phyloP scores from a whole-genome alignment of 139 green algal species.

The Pleodorina starrii region DNA sequence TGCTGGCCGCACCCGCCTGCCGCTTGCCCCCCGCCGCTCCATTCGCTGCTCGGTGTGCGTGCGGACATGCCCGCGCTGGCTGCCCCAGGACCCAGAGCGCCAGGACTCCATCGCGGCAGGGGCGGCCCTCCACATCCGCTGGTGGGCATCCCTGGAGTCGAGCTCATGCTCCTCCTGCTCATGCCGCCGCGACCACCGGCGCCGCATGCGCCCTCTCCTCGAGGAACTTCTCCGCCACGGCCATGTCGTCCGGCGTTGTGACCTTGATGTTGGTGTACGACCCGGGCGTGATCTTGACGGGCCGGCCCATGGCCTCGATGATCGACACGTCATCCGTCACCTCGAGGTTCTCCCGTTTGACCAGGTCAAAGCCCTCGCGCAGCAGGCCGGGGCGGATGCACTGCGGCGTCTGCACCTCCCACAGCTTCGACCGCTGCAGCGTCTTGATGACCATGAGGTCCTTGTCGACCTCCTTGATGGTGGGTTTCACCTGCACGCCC shows the following conservation, averaged over 20 bases:
- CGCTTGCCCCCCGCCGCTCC: too few species aligned
- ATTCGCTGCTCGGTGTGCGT: too few species aligned
- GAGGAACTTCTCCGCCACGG: constrained; percentile 87
- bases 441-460: constrained; percentile 88
- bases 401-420: constrained; percentile 98
- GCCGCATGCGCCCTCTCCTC: constrained; percentile 55
- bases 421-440: constrained; percentile 89
- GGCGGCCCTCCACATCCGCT: too few species aligned
- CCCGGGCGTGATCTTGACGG: constrained; percentile 92
- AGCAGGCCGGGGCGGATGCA: constrained; percentile 91
- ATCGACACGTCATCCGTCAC: constrained; percentile 99
- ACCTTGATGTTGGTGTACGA: constrained; percentile 99
- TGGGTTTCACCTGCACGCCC: constrained; percentile 95
- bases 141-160: too few species aligned
- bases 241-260: constrained; percentile 90
- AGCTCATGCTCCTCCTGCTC: too few species aligned
- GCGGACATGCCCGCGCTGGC: too few species aligned
- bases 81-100: too few species aligned
- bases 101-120: too few species aligned
- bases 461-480: constrained; percentile 94
- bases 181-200: background rate
- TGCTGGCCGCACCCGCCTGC: too few species aligned
- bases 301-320: constrained; percentile 94
- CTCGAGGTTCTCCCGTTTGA: constrained; percentile 83
- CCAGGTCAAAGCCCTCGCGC: constrained; percentile 86